Evolutionary conservation across 305 asterid species (phyloP), one percentile per base, ranked within the genome.

Genomic region (Euphrasia arctica): DNA sequence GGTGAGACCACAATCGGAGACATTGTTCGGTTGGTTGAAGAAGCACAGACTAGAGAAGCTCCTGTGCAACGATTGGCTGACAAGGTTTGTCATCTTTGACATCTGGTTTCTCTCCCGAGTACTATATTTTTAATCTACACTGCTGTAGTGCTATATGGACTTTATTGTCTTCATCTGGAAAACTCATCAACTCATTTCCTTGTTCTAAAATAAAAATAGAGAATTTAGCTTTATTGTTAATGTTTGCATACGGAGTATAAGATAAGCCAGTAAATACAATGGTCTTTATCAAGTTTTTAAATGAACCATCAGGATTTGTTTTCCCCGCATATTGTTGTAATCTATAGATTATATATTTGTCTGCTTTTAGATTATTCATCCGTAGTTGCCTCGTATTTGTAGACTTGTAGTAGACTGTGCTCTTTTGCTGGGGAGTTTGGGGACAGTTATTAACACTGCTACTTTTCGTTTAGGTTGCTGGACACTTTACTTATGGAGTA

Each of bases 1-100:
- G 99, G 99, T 63, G 99, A 93, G 79, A 90, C 96, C n/a, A 84
- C 95, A 62, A 85, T 93, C 39, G 96, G 90, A 58, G 97, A 93
- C 79, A 90, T 93, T 82, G 97, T 93, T 71, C 90, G 95, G 67
- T 79, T 93, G 84, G 97, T 93, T 61, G 99, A 93, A 80, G 97
- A 93, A 80, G 96, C 99, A 62, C 99, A 93, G 77, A 79, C 91
- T 76, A 85, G 95, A 79, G 99, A 93, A 80, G 96, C 99, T 79
- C 97, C 99, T 32, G 95, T 93, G 27, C 97, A 93, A 74, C 86
- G 94, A 72, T 79, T 93, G 78, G 99, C 97, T 65, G 99, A 93
- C 85, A 90, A 93, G 97, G 99, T 93, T 60, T 50, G 57, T 73
- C 42, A 39, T 50, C 18, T 59, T 11, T 50, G 50, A 63, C 63